These are phyloP conservation scores for Naematelia aurantialba DNA, from an alignment of 768 basidiomycete genomes.

Conservation along the genomic window DNA sequence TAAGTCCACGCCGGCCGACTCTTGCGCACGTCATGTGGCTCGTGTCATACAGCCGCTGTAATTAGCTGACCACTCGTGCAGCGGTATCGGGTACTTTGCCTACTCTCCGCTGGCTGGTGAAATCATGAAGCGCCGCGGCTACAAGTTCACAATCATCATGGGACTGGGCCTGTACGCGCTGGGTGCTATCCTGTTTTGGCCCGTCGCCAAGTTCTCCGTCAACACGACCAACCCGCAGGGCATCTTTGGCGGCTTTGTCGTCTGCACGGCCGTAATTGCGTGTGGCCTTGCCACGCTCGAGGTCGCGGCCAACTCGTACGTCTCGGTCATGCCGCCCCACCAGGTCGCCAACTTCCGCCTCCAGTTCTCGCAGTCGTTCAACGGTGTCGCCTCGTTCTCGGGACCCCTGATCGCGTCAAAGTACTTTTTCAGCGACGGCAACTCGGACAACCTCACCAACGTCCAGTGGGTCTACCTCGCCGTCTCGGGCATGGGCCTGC, in stretches of 20 bases:
- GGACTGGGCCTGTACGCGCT: slow-evolving; percentile 42
- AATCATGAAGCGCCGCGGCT: slow-evolving; percentile 58
- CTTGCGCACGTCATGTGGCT: slow-evolving; percentile 25
- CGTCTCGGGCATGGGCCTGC: slow-evolving; percentile 56
- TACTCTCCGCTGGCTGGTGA: slow-evolving; percentile 50
- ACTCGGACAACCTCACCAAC: slow-evolving; percentile 61
- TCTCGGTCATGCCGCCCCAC: slow-evolving; percentile 56
- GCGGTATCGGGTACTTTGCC: slow-evolving; percentile 31
- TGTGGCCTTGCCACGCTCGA: slow-evolving; percentile 56
- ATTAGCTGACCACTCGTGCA: slow-evolving; percentile 10
- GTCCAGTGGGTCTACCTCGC: slow-evolving; percentile 56
- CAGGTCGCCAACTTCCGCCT: slow-evolving; percentile 70
- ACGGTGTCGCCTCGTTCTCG: slow-evolving; percentile 67
- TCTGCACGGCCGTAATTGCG: slow-evolving; percentile 57
- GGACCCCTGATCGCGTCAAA: slow-evolving; percentile 70
- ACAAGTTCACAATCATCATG: slow-evolving; percentile 57
- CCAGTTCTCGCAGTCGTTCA: slow-evolving; percentile 76
- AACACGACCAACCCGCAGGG: slow-evolving; percentile 46
- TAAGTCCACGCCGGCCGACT: slow-evolving; percentile 40
- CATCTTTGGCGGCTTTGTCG: slow-evolving; percentile 69
- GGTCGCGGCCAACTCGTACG: slow-evolving; percentile 77
- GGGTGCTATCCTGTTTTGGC: slow-evolving; percentile 77
- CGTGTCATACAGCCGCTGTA: not conserved
- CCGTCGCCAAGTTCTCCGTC: slow-evolving; percentile 60
- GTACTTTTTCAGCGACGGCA: slow-evolving; percentile 68